Base-by-base conservation (phyloP, 2,329 filamentous ascomycete species). In the Pestalotiopsis sp. region DNA sequence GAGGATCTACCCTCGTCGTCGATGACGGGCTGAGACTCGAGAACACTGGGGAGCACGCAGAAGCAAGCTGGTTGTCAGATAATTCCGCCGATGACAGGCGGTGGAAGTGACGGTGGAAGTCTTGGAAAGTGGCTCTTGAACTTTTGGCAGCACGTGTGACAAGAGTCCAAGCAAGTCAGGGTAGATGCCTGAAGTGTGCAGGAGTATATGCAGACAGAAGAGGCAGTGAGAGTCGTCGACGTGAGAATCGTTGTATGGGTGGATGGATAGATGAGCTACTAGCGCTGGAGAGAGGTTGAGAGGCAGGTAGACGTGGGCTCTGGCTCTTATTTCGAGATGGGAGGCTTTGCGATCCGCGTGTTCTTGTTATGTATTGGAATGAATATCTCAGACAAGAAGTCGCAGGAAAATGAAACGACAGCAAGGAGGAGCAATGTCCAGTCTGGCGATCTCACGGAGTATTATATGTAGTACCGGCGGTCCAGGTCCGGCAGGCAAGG, bases 151-250 rank as follows among this genome's bases (percentile, higher is more conserved):
- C 13, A 25, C 38, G 61, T 64, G 36, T 45, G 45, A 36, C 56
- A 62, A 49, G 59, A 25, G 31, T 6, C 31, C 23, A 25, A 52
- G 57, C 9, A 49, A 66, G 38, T 58, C 70, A 71, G 52, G 70
- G 70, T 68, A 71, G 70, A 71, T 71, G 70, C 68, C 65, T 71
- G 68, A 58, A 66, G 36, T 31, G 41, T 31, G 66, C 68, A 56
- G 68, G 65, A 39, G 31, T 61, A 52, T 14, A 62, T 41, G 27
- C 64, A 58, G 65, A 20, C 27, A 69, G 27, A 66, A n/a, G 62
- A 31, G 64, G 14, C 7, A 38, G 14, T 56, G n/a, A 45, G 64
- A 36, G 41, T 31, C 41, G 41, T 20, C 62, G 25, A 31, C 11
- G 64, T 36, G 41, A 20, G 41, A 39, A 20, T 20, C 9, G 39